Base-by-base conservation (phyloP, 2,329 filamentous ascomycete genomes). In the Colletotrichum nymphaeae region DNA sequence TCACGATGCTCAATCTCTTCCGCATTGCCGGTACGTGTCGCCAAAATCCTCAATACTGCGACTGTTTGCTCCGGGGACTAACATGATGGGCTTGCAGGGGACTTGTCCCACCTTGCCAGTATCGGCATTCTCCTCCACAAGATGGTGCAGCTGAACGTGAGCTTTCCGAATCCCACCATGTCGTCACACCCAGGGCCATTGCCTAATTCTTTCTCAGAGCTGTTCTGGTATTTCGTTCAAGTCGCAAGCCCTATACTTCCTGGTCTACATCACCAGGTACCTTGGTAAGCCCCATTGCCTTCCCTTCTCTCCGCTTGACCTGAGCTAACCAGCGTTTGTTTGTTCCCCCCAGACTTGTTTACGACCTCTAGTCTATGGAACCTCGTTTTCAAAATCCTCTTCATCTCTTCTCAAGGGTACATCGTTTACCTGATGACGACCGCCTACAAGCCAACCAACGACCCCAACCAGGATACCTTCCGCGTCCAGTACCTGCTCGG, bases 191-290 rank as follows among this genome's bases (percentile, higher is more conserved):
- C 24, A 53, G 9, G 19, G 11, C 24, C 32, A 58, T 63, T 55
- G 30, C 59, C 75, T 77, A 62, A 78, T 75, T 37, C 16, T 14
- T 35, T 28, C 9, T n/a, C 81, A 98, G 96, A 98, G 95, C 88
- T 98, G 95, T 83, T 93, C 96, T 55, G 97, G 97, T 78, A 96
- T 99, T 84, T 99, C 97, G 19, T 98, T 99, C 90, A 99, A 99
- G 84, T 98, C 96, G 75, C 97, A 99, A 89, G 94, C 93, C 63
- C 90, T 99, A 70, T 99, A 99, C 85, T 88, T 98, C 77, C 86
- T 98, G 57, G 97, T 99, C 79, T 99, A 99, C 84, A 82, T 97
- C 56, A 97, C 95, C 75, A 91, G 97, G 81, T 99, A 99, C 84
- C 90, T 99, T 75, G 93, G 93, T 94, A 86, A 69, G 83, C 67